These are phyloP conservation scores for Emmonsiellopsis sp. DNA, from an alignment of 2,329 filamentous ascomycete genomes.

Conservation along the genomic window DNA sequence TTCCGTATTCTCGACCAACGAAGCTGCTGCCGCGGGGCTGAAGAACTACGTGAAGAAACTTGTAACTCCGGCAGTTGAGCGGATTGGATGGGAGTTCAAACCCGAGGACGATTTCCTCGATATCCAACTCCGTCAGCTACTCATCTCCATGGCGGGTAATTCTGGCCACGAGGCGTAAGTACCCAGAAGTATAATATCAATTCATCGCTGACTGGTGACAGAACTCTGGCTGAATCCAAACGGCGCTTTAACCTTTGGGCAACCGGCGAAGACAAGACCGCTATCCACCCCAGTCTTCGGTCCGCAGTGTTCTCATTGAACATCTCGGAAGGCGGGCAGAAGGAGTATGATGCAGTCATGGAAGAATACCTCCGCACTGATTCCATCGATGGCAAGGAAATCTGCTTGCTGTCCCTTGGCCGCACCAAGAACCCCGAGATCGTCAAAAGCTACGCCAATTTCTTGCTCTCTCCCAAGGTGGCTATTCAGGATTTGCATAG, in stretches of 20 bases:
- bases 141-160: conserved; percentile 66
- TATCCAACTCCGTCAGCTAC: conserved; percentile 70
- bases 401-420: conserved; percentile 68
- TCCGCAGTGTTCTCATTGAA: conserved; percentile 71
- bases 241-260: conserved; percentile 74
- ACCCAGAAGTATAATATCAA: not conserved
- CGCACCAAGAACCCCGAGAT: conserved; percentile 61
- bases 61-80: conserved; percentile 63
- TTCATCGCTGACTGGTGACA: conserved; percentile 22
- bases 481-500: conserved; percentile 81
- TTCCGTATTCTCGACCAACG: conserved; percentile 74
- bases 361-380: conserved; percentile 75
- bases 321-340: conserved; percentile 61
- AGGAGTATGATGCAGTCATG: conserved; percentile 67
- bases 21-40: conserved; percentile 61
- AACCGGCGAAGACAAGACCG: conserved; percentile 53
- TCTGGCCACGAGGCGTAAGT: conserved; percentile 66
- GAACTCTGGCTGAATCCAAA: conserved; percentile 63
- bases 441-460: conserved; percentile 57
- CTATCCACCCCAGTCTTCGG: conserved; percentile 75
- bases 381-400: conserved; percentile 84
- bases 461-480: conserved; percentile 77
- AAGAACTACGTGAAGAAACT: conserved; percentile 72
- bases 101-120: conserved; percentile 71
- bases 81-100: conserved; percentile 79